Percentiles rank a stretch among this genome's conserved stretches.
phyloP scores from a whole-genome alignment of 1,284 basidiomycete genomes.

The Heliocybe sulcata region DNA sequence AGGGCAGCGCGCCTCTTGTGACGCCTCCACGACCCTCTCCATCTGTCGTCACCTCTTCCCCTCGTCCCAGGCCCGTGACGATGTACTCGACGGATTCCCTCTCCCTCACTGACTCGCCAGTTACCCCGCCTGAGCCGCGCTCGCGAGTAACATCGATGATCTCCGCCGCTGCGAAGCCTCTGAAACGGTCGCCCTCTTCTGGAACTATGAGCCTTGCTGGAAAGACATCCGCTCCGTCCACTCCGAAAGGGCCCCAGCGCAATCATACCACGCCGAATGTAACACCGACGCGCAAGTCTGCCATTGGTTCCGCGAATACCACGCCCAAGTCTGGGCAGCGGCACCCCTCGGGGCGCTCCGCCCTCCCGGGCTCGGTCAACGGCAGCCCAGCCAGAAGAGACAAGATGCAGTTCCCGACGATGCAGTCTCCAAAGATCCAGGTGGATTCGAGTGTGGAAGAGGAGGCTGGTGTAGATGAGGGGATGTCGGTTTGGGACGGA shows the following conservation, averaged over 20 bases:
- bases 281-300: background rate
- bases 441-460: background rate
- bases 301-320: background rate
- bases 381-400: background rate
- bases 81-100: background rate
- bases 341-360: background rate
- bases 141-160: background rate
- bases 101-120: background rate
- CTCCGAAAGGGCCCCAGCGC: background rate
- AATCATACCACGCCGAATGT: background rate
- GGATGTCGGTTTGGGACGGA: conserved; percentile 18
- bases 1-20: conserved; percentile 2
- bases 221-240: background rate
- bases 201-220: background rate
- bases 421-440: conserved; percentile 7
- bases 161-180: conserved; percentile 1
- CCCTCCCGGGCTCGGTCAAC: background rate
- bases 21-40: conserved; percentile 1
- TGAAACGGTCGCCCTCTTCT: background rate
- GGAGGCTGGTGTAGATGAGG: background rate
- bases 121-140: background rate
- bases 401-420: background rate
- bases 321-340: background rate
- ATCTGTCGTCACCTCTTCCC: background rate
- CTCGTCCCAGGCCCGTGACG: background rate